A percentile compares a stretch with the other conserved stretches of the same genome.
Conservation (phyloP, 2,329 filamentous ascomycete species). For the Aspergillus vadensis region DNA sequence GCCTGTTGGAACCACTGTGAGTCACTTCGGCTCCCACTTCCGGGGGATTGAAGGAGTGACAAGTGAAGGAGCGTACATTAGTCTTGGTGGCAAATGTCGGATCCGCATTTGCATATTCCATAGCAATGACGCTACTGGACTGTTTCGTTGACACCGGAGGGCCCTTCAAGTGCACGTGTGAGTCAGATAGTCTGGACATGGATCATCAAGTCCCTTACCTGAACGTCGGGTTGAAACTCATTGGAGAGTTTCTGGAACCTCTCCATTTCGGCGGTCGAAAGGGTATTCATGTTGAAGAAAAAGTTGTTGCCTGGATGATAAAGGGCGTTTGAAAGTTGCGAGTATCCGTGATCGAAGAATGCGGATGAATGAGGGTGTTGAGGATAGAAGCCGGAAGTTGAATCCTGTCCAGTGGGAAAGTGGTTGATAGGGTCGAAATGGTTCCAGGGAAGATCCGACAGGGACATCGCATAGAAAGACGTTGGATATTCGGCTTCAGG, state of each 20-base stretch:
- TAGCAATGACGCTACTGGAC: constrained; percentile 73
- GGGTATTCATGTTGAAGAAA: constrained; percentile 39
- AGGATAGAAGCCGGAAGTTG: constrained; percentile 26
- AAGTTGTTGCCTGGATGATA: constrained; percentile 12
- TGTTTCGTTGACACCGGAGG: constrained; percentile 75
- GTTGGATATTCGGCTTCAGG: constrained; percentile 7
- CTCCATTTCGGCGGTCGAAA: constrained; percentile 58
- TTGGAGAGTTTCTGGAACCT: constrained; percentile 64
- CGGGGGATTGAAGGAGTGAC: not conserved
- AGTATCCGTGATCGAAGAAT: constrained; percentile 25
- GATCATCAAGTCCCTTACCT: constrained; percentile 41
- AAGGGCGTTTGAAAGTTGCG: constrained; percentile 26
- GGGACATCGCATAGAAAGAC: constrained; percentile 37
- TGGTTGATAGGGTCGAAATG: constrained; percentile 35
- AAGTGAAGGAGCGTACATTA: constrained; percentile 55
- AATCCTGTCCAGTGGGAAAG: constrained; percentile 33
- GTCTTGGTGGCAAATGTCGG: constrained; percentile 84
- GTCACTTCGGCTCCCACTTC: not conserved
- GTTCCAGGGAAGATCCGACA: constrained; percentile 37
- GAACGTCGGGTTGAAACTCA: constrained; percentile 60
- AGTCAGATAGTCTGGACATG: constrained; percentile 18
- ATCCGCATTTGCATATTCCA: constrained; percentile 88
- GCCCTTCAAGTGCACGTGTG: constrained; percentile 59
- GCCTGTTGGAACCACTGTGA: constrained; percentile 56
- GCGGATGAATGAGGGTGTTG: constrained; percentile 25